phyloP scores from a whole-genome alignment of 164 flowering plant genomes.

The Tinospora cordifolia region DNA sequence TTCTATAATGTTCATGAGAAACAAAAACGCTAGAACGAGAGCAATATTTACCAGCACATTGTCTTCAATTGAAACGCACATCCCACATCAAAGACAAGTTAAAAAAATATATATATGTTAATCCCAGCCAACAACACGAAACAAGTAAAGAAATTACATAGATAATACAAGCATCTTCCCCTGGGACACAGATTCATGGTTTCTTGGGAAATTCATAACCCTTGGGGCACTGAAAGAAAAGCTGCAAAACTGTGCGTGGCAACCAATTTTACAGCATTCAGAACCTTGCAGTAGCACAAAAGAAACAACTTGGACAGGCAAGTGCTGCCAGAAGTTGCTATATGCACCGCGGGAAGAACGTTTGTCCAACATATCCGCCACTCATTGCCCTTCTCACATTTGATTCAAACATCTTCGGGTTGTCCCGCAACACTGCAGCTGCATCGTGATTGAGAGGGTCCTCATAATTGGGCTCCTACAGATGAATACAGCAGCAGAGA shows the following conservation, averaged over 20 bases:
- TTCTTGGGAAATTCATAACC: neutral
- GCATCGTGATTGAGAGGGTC: slow-evolving; percentile 81
- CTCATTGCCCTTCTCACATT: slow-evolving; percentile 71
- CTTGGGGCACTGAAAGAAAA: neutral
- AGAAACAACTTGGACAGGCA: neutral
- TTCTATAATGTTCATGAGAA: too few relatives aligned
- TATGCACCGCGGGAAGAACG: slow-evolving; percentile 48
- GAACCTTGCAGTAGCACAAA: neutral
- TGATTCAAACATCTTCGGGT: slow-evolving; percentile 56
- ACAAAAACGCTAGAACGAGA: neutral
- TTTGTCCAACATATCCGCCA: slow-evolving; percentile 64
- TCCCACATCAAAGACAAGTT: neutral
- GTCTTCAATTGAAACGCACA: neutral
- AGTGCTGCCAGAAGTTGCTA: slow-evolving; percentile 16
- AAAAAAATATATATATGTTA: neutral
- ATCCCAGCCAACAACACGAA: neutral
- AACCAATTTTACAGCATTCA: slow-evolving; percentile 16
- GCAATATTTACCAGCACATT: neutral
- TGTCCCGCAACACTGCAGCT: slow-evolving; percentile 66
- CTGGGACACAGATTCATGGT: slow-evolving; percentile 1
- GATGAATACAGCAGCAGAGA: neutral
- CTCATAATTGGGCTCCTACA: slow-evolving; percentile 68
- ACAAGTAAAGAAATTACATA: neutral
- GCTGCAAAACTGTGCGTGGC: slow-evolving; percentile 1
- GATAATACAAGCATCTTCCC: slow-evolving; percentile 1